These are phyloP conservation scores for Moniliophthora roreri DNA, from an alignment of 1,284 basidiomycete genomes.

Conservation along the genomic window DNA sequence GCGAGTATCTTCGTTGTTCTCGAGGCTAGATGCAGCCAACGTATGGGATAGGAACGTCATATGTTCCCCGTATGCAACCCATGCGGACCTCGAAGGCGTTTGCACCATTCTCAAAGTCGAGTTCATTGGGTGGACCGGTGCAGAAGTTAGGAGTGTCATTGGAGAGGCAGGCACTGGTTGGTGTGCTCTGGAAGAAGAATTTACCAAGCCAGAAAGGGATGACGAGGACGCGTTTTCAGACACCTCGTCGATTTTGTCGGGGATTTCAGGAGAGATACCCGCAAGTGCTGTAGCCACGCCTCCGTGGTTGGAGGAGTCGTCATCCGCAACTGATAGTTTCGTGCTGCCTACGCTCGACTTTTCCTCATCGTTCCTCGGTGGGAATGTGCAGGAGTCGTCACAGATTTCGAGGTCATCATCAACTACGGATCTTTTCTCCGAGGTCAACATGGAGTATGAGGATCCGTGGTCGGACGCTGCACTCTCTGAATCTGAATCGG, in stretches of 20 bases:
- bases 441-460: not conserved
- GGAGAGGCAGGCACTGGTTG: conserved; percentile 70
- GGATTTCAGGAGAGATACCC: conserved; percentile 19
- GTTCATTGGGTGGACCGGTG: conserved; percentile 68
- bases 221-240: conserved; percentile 32
- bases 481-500: not conserved
- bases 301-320: not conserved
- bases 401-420: not conserved
- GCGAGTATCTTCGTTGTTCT: conserved; percentile 67
- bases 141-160: conserved; percentile 59
- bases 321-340: not conserved
- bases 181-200: conserved; percentile 66
- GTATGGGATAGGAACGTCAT: conserved; percentile 65
- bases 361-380: not conserved
- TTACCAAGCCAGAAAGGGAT: conserved; percentile 22
- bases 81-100: conserved; percentile 36
- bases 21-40: conserved; percentile 59
- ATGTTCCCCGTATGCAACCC: conserved; percentile 53
- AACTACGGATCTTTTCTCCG: not conserved
- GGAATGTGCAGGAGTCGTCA: not conserved
- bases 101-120: conserved; percentile 67
- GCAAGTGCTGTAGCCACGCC: not conserved
- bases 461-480: not conserved
- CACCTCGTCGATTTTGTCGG: conserved; percentile 31
- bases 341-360: conserved; percentile 1